Evolutionary conservation across 23 red algal species (phyloP), one percentile per base, ranked within the genome.

Genomic region (Gracilaria gracilis): DNA sequence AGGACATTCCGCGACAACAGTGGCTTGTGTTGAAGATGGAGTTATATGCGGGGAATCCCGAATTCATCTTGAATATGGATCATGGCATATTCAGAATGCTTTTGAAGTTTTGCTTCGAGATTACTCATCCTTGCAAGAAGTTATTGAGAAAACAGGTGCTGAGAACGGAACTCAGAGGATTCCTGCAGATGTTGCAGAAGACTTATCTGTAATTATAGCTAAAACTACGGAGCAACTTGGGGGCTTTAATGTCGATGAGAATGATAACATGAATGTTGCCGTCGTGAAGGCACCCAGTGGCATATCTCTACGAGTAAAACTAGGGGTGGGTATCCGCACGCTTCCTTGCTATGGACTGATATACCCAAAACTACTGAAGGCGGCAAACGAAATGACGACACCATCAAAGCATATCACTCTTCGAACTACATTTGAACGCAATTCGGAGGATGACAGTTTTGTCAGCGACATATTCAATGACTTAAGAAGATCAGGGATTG

Each of bases 1-100:
- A 47, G 93, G 93, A 16, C 93, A 95, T 57, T 81, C 93, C 28
- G 79, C 73, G 36, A 88, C 82, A 14, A 85, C 75, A n/a, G 79
- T 95, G 0, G 72, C 88, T 29, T 89, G 84, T 58, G 82, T 95
- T n/a, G 93, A 95, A n/a, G 93, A 95, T 34, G 93, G 93, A 11
- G 35, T 77, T 21, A 83, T 92, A 72, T 78, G 85, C 31, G 85
- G 73, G 0, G 93, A 89, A 31, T 83, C 84, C 15, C 86, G 93
- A 78, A 82, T 95, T 15, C 84, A 91, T 40, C 73, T 91, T 29
- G 49, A 82, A n/a, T 91, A 91, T 61, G 87, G 87, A 35, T 81
- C 87, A 47, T 61, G 74, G 34, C 87, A 81, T 59, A 91, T 91
- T 82, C 75, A 69, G 29, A 91, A 81, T 29, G 87, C 87, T 1